A percentile compares a stretch with the other conserved stretches of the same genome.
Conservation (phyloP, 1,284 basidiomycete species). For the Megacollybia platyphylla region DNA sequence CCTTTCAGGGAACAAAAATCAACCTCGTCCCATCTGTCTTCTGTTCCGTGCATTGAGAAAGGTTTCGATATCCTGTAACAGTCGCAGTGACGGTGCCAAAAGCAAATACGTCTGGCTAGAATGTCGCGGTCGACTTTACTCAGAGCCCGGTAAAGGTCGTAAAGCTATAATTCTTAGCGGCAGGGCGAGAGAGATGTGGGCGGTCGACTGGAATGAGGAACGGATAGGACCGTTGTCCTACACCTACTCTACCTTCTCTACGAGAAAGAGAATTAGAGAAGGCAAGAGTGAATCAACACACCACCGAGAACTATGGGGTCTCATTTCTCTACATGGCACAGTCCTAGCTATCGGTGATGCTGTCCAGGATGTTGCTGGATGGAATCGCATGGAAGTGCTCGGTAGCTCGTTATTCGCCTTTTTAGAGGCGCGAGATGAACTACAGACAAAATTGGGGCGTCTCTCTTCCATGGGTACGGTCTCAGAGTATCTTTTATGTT, state of each 20-base stretch:
- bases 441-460: conserved; percentile 12
- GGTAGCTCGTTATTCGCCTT: conserved; percentile 10
- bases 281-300: conserved; percentile 18
- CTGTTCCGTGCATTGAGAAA: conserved; percentile 68
- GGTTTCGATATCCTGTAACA: conserved; percentile 7
- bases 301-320: conserved; percentile 45
- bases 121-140: conserved; percentile 71
- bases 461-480: conserved; percentile 10
- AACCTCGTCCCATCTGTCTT: conserved; percentile 20
- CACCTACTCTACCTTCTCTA: conserved; percentile 2
- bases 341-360: conserved; percentile 39
- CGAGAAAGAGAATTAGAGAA: conserved; percentile 11
- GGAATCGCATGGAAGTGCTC: conserved; percentile 6
- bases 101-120: conserved; percentile 79
- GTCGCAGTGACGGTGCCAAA: not conserved
- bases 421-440: conserved; percentile 13
- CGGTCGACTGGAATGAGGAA: conserved; percentile 43
- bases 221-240: conserved; percentile 26
- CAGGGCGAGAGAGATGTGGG: conserved; percentile 55
- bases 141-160: conserved; percentile 81
- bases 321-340: conserved; percentile 60
- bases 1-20: not conserved
- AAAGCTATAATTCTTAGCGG: conserved; percentile 83
- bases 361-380: conserved; percentile 11
- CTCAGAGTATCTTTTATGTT: conserved; percentile 12